A percentile compares a stretch with the other conserved stretches of the same genome.
Conservation (phyloP, 2,329 filamentous ascomycete species). For the Arthroderma sp. region DNA sequence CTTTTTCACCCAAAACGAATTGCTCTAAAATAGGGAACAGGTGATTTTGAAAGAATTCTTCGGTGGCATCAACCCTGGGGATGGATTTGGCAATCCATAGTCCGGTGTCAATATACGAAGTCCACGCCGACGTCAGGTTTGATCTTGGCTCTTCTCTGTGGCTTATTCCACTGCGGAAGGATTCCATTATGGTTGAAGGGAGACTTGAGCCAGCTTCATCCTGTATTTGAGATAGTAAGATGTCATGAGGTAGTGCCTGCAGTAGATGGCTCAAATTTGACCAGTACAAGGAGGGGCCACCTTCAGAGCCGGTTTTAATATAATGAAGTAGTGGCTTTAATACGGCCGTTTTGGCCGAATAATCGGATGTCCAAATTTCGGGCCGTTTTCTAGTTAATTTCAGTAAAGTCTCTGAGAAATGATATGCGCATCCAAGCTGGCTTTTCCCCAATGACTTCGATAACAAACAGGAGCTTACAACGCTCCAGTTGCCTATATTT, state of each 20-base stretch:
- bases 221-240: slow-evolving; percentile 22
- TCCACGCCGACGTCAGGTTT: slow-evolving; percentile 59
- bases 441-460: slow-evolving; percentile 58
- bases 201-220: slow-evolving; percentile 16
- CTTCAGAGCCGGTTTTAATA: slow-evolving; percentile 71
- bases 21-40: slow-evolving; percentile 42
- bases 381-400: slow-evolving; percentile 52
- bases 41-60: slow-evolving; percentile 33
- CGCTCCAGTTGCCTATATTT: slow-evolving; percentile 45
- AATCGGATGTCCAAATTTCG: slow-evolving; percentile 59
- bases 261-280: slow-evolving; percentile 51
- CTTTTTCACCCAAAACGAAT: slow-evolving; percentile 37
- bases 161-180: slow-evolving; percentile 57
- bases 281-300: slow-evolving; percentile 64
- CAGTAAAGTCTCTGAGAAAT: slow-evolving; percentile 55
- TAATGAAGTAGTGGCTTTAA: slow-evolving; percentile 54
- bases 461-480: slow-evolving; percentile 56
- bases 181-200: slow-evolving; percentile 49
- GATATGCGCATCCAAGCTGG: slow-evolving; percentile 61
- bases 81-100: slow-evolving; percentile 40
- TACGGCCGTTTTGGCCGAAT: slow-evolving; percentile 44
- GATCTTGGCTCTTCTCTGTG: slow-evolving; percentile 60
- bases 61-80: slow-evolving; percentile 34
- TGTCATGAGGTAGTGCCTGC: slow-evolving; percentile 38
- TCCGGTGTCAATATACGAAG: slow-evolving; percentile 55